These are phyloP conservation scores for Berkeleyomyces basicola DNA, from an alignment of 2,329 filamentous ascomycete genomes.

Conservation along the genomic window DNA sequence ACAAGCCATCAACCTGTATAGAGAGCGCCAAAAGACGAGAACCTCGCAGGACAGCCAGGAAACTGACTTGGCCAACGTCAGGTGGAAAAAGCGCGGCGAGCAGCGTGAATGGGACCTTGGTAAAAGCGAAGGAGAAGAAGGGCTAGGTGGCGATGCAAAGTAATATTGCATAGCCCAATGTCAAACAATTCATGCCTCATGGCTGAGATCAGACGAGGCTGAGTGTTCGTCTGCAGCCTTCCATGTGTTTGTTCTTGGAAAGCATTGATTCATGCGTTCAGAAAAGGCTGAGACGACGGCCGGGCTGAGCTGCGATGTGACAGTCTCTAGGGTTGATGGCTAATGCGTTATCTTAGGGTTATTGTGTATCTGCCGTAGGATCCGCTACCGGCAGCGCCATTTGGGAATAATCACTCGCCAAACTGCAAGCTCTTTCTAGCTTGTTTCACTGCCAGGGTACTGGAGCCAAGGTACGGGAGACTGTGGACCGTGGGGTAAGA, in stretches of 20 bases:
- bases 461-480: no score
- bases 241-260: no score
- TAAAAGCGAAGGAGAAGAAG: constrained; percentile 23
- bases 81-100: constrained; percentile 56
- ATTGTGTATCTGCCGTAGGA: not conserved
- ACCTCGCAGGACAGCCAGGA: constrained; percentile 32
- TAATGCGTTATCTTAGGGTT: not conserved
- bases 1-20: constrained; percentile 57
- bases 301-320: not conserved
- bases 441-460: not conserved
- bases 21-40: constrained; percentile 49
- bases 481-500: no score
- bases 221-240: no score
- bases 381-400: not conserved
- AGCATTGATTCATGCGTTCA: not conserved
- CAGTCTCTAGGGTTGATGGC: not conserved
- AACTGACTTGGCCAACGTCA: constrained; percentile 41
- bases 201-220: no score
- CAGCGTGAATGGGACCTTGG: constrained; percentile 43
- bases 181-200: no score
- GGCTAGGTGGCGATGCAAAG: not conserved
- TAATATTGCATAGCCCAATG: not conserved
- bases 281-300: not conserved
- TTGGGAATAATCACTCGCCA: not conserved
- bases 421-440: not conserved